Evolutionary conservation across 2,329 filamentous ascomycete genomes (phyloP).

Genomic region (Dactylellina haptotyla): DNA sequence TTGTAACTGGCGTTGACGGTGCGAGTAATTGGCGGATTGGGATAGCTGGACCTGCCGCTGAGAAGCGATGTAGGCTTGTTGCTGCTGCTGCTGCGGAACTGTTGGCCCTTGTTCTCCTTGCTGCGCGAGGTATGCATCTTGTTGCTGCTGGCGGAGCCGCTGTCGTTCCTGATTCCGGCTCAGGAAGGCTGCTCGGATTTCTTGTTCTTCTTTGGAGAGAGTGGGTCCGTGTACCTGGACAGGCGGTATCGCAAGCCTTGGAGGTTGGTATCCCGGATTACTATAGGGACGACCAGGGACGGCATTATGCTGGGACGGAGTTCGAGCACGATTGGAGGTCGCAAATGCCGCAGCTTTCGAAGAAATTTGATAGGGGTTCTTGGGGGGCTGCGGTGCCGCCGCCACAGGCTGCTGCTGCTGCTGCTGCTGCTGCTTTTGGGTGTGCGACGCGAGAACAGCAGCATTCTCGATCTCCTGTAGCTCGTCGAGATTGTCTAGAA

Average conservation of each 20-base stretch:
- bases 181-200: conserved; percentile 37
- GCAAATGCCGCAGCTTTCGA: conserved; percentile 31
- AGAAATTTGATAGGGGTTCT: conserved; percentile 46
- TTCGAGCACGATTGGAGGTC: conserved; percentile 21
- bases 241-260: conserved; percentile 15
- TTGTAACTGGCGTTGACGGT: conserved; percentile 51
- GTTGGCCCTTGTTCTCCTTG: conserved; percentile 16
- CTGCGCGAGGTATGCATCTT: conserved; percentile 31
- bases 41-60: conserved; percentile 40
- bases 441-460: conserved; percentile 46
- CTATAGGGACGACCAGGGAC: conserved; percentile 10
- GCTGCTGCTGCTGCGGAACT: neutral
- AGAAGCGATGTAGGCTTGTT: neutral
- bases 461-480: conserved; percentile 52
- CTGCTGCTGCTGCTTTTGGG: conserved; percentile 45
- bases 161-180: conserved; percentile 39
- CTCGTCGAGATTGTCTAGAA: conserved; percentile 45
- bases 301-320: conserved; percentile 7
- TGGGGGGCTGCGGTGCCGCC: conserved; percentile 12
- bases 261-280: conserved; percentile 36
- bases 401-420: conserved; percentile 4
- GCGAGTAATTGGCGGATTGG: conserved; percentile 34
- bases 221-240: conserved; percentile 3
- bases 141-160: conserved; percentile 36
- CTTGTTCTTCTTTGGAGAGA: conserved; percentile 40